These are phyloP conservation scores for Rubus idaeus DNA, from an alignment of 306 rosid species.

Conservation along the genomic window DNA sequence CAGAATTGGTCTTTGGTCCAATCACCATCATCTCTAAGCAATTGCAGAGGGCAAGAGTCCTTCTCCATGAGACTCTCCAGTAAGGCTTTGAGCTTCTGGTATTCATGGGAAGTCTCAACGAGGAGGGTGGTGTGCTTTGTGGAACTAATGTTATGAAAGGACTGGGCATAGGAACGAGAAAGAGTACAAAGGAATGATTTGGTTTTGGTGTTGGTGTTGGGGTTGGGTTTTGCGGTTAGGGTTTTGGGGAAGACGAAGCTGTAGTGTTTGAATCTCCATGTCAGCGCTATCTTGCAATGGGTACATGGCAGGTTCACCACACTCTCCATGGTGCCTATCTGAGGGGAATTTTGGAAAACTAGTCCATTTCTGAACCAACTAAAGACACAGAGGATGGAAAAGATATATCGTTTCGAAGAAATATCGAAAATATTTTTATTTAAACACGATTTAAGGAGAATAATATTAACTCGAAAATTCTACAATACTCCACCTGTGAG, in stretches of 20 bases:
- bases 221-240: slow-evolving; percentile 12
- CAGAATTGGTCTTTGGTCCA: slow-evolving; percentile 64
- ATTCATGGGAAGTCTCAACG: slow-evolving; percentile 50
- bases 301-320: background rate
- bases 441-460: no score
- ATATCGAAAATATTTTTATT: no score
- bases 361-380: no score
- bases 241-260: slow-evolving; percentile 15
- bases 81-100: slow-evolving; percentile 40
- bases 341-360: no score
- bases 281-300: slow-evolving; percentile 10
- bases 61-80: slow-evolving; percentile 37
- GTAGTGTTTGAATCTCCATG: slow-evolving; percentile 9
- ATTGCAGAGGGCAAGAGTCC: slow-evolving; percentile 37
- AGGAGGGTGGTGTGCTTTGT: slow-evolving; percentile 50
- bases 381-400: no score
- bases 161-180: slow-evolving; percentile 14
- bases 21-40: slow-evolving; percentile 56
- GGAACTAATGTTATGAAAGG: slow-evolving; percentile 22
- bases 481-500: no score
- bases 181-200: slow-evolving; percentile 11
- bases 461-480: no score
- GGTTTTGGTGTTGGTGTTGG: slow-evolving; percentile 16
- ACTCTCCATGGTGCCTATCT: background rate
- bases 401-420: no score